Evolutionary conservation across 352 stramenopile genomes (phyloP), one percentile per base, ranked within the genome.

Genomic region (Globisporangium parvum): DNA sequence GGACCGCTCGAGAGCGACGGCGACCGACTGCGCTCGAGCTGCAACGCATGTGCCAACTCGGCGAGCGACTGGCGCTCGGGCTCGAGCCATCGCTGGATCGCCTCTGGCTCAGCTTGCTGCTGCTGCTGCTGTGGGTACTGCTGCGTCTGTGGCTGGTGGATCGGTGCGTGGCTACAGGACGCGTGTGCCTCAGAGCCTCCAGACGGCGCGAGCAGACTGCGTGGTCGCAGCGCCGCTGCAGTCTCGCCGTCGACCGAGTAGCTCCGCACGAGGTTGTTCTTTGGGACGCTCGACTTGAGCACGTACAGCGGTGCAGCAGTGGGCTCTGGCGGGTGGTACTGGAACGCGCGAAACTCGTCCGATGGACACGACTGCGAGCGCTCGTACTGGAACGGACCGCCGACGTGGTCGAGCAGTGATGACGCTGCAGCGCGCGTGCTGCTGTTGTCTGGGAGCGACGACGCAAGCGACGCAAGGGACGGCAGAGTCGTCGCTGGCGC

Each of bases 341-440:
- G 31, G 50, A 55, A 47, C 17, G 20, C 23, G 17, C 33, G 42
- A 28, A 40, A 53, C 54, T 79, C 75, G 56, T 91, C 80, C 23
- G 80, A 91, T 26, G 80, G 80, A 66, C 80, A 91, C 24, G 80
- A 91, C 17, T 76, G 63, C 23, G 80, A 75, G 18, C 80, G 77
- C 53, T 86, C 63, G 69, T 91, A 91, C 37, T 56, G 62, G 50
- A 85, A 78, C 0, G 80, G 80, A 47, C 75, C 70, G 45, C 77
- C 75, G 21, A 87, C 69, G 20, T 85, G 73, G 6, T 77, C 70
- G 12, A n/a, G 41, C 23, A 44, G 33, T 14, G 42, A 41, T 23
- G 41, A 28, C 15, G 49, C 31, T 14, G 26, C 2, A 4, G 21
- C 51, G 23, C 51, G 26, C 2, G 4, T 33, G 33, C n/a, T 47